These are phyloP conservation scores for Lobosporangium transversale DNA, from an alignment of 192 early-diverging fungal species.

Conservation along the genomic window DNA sequence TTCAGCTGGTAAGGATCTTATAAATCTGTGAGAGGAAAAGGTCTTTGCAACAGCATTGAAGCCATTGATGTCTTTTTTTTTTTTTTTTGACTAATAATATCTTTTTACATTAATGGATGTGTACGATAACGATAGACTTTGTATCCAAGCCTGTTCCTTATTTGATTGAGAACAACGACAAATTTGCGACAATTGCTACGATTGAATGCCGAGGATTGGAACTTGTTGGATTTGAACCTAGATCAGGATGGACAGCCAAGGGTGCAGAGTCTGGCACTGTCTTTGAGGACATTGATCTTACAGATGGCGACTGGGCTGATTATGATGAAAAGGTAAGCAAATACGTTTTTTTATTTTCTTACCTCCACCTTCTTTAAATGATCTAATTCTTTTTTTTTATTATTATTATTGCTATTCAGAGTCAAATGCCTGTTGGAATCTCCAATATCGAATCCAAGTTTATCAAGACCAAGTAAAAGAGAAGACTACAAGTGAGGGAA, in stretches of 20 bases:
- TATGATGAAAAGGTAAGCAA: conserved; percentile 82
- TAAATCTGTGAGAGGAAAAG: no score
- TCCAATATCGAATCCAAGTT: conserved; percentile 67
- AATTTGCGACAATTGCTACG: conserved; percentile 68
- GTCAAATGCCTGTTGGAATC: conserved; percentile 71
- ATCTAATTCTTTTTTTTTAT: background rate
- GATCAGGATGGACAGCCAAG: conserved; percentile 73
- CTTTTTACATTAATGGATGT: no score
- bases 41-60: no score
- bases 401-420: conserved; percentile 40
- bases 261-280: conserved; percentile 73
- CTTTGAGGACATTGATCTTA: conserved; percentile 85
- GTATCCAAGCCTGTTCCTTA: conserved; percentile 62
- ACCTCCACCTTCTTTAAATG: background rate
- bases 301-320: conserved; percentile 87
- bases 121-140: conserved; percentile 31
- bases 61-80: no score
- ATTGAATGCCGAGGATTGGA: conserved; percentile 90
- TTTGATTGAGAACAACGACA: conserved; percentile 64
- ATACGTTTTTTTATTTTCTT: background rate
- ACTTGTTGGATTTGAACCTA: conserved; percentile 78
- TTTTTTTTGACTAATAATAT: no score
- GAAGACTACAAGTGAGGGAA: background rate
- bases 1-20: conserved; percentile 63
- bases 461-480: conserved; percentile 61